A percentile compares a stretch with the other conserved stretches of the same genome.
Conservation (phyloP, 208 protist species). For the Crithidia bombi region DNA sequence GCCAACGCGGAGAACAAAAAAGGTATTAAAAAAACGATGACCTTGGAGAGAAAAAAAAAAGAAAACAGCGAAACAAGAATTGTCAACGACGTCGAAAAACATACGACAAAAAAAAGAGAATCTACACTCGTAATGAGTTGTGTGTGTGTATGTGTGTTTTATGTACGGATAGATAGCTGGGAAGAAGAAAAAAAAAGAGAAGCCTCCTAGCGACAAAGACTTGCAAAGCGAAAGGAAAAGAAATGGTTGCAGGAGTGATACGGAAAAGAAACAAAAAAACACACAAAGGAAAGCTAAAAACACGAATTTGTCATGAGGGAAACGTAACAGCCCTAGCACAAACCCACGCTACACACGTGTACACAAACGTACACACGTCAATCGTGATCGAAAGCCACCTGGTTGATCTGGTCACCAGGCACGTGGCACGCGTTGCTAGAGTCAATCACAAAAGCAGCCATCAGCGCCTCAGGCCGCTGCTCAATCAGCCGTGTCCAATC, state of each 20-base stretch:
- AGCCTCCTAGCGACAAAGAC: not conserved
- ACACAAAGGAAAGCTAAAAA: slow-evolving; percentile 2
- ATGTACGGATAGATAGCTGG: not conserved
- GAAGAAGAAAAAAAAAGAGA: slow-evolving; percentile 8
- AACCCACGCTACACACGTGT: too few relatives aligned
- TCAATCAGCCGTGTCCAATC: slow-evolving; percentile 57
- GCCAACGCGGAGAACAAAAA: too few relatives aligned
- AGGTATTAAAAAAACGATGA: not conserved
- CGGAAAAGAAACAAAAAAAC: not conserved
- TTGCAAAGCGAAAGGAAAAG: not conserved
- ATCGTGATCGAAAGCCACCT: slow-evolving; percentile 52
- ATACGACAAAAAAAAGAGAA: not conserved
- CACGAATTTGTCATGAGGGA: not conserved
- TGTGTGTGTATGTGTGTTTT: too few relatives aligned
- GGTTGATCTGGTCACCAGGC: slow-evolving; percentile 54
- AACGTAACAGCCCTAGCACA: too few relatives aligned
- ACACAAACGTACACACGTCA: too few relatives aligned
- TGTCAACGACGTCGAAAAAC: not conserved
- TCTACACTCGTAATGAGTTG: slow-evolving; percentile 15
- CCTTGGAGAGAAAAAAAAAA: not conserved
- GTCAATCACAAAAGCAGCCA: slow-evolving; percentile 66
- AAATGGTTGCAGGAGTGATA: not conserved
- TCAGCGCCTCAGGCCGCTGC: slow-evolving; percentile 60
- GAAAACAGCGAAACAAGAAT: not conserved
- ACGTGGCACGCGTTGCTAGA: slow-evolving; percentile 71